Evolutionary conservation across 2,329 filamentous ascomycete species (phyloP), one percentile per base, ranked within the genome.

Genomic region (Aurifilum marmelostoma): DNA sequence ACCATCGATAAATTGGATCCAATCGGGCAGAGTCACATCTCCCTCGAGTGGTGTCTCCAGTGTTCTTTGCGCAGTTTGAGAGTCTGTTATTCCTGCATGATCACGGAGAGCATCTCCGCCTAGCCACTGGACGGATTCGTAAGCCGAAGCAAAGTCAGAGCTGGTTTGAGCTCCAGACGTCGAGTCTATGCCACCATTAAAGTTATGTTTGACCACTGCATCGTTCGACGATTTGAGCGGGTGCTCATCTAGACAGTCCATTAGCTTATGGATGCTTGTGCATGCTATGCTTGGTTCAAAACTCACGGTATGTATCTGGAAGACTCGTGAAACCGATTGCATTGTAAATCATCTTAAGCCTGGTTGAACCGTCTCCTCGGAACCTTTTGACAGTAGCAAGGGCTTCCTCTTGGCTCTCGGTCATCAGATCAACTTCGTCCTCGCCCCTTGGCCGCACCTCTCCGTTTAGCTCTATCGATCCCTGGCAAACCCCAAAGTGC

Each of bases 361-460:
- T 61, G 2, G 21, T n/a, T 4, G 12, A 3, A 24, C 24, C 27
- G 14, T 54, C n/a, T 16, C 32, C 24, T 2, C 63, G 32, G 18
- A 41, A 29, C 11, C 14, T 16, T 12, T 52, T 61, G 1, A 50
- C 12, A 11, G 32, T 4, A 7, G 18, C 27, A 1, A 66, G 39
- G 4, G 24, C 41, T 2, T 29, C 8, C 29, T 66, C 18, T 16
- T 61, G 56, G 18, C 29, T 0, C 27, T 52, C 39, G 1, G 56
- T 66, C 56, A 66, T 66, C 21, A 61, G 37, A 1, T 61, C 65
- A 9, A 27, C 12, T n/a, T 59, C 65, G 3, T 52, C 9, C 16
- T 14, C 2, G 16, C 41, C 29, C 18, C 43, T 37, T 7, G 6
- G 11, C 21, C 60, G n/a, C 27, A 1, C 8, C 27, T 14, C 5